Evolutionary conservation across 306 rosid genomes (phyloP).

Genomic region (Sechiopsis laciniata): DNA sequence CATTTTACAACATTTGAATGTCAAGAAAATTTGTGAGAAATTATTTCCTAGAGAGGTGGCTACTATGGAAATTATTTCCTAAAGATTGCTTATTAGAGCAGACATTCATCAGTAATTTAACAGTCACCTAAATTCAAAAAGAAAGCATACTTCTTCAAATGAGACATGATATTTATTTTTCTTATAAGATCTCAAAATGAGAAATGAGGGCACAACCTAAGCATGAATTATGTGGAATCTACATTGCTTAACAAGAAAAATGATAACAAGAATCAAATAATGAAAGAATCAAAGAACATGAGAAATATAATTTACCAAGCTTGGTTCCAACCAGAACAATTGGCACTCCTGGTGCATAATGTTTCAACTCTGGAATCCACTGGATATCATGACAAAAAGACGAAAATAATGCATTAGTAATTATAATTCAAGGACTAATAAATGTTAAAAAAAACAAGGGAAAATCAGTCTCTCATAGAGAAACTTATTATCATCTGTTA

Average conservation of each 20-base stretch:
- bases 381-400: conserved; percentile 39
- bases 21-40: too few relatives aligned
- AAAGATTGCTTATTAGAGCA: neutral
- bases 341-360: conserved; percentile 99
- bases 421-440: neutral
- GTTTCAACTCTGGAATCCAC: conserved; percentile 99
- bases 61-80: too few relatives aligned
- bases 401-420: conserved; percentile 18
- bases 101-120: neutral
- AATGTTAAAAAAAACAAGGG: neutral
- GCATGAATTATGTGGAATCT: neutral
- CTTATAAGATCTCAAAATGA: neutral
- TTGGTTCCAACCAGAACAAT: conserved; percentile 92
- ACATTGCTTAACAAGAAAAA: neutral
- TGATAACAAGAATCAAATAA: neutral
- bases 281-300: neutral
- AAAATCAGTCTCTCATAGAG: neutral
- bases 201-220: conserved; percentile 1
- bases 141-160: neutral
- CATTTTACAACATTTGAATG: too few relatives aligned
- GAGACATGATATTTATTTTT: neutral
- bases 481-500: neutral
- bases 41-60: too few relatives aligned
- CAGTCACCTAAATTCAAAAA: neutral
- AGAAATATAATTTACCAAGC: conserved; percentile 53